phyloP scores from a whole-genome alignment of 768 basidiomycete species.

The Mycena sanguinolenta region DNA sequence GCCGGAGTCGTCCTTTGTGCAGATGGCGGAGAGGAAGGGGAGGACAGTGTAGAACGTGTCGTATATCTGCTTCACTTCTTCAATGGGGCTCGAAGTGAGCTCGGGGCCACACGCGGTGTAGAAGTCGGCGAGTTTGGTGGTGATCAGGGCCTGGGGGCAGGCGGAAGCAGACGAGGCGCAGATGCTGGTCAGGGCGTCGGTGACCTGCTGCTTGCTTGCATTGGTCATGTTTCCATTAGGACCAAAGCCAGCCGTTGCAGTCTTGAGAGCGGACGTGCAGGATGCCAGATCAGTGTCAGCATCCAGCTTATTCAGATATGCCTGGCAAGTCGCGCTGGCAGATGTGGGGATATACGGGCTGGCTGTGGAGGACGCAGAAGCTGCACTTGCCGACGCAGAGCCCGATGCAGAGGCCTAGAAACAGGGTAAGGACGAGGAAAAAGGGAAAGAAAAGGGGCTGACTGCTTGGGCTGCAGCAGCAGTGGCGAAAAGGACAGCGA shows the following conservation, averaged over 20 bases:
- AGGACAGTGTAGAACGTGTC: conserved; percentile 82
- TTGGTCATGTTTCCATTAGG: conserved; percentile 55
- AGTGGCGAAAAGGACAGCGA: conserved; percentile 61
- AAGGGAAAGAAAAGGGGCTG: conserved; percentile 47
- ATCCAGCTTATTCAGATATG: conserved; percentile 77
- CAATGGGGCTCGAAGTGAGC: conserved; percentile 65
- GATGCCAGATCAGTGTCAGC: conserved; percentile 63
- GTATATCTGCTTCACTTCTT: conserved; percentile 73
- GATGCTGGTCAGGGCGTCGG: conserved; percentile 63
- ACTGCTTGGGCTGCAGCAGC: conserved; percentile 64
- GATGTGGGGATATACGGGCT: conserved; percentile 76
- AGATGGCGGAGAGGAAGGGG: conserved; percentile 78
- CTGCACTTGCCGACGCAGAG: conserved; percentile 38
- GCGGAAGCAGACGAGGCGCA: conserved; percentile 62
- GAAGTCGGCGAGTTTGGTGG: conserved; percentile 75
- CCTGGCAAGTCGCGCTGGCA: conserved; percentile 66
- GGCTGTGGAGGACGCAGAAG: conserved; percentile 43
- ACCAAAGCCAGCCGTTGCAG: conserved; percentile 68
- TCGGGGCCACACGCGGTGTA: conserved; percentile 79
- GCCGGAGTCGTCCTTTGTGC: conserved; percentile 79
- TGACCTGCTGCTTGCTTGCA: conserved; percentile 59
- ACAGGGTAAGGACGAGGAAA: conserved; percentile 3
- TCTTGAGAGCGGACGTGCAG: conserved; percentile 76
- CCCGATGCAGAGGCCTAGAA: conserved; percentile 39
- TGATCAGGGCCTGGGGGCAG: conserved; percentile 73